Evolutionary conservation across 768 basidiomycete genomes (phyloP).

Genomic region (Suillus hirtellus): DNA sequence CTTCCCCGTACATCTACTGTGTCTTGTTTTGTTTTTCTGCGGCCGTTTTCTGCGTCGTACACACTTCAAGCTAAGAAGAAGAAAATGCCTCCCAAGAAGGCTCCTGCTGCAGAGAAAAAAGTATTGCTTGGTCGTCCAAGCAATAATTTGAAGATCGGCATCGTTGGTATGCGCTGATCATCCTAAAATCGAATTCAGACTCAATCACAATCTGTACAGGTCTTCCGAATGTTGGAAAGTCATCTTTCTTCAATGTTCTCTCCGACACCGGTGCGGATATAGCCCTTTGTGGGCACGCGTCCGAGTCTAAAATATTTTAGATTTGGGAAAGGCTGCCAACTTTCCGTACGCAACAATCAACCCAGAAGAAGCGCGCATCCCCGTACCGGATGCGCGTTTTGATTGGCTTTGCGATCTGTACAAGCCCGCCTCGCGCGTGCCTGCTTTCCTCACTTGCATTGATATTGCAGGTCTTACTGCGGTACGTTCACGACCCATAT

Average conservation of each 20-base stretch:
- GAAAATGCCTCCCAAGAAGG: conserved; percentile 93
- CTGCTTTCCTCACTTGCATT: conserved; percentile 95
- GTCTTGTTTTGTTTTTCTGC: conserved; percentile 18
- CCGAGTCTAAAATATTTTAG: conserved; percentile 36
- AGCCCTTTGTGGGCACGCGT: conserved; percentile 6
- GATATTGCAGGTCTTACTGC: conserved; percentile 98
- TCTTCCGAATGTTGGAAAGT: conserved; percentile 96
- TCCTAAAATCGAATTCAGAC: background rate
- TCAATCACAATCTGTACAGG: conserved; percentile 43
- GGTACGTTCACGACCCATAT: conserved; percentile 43
- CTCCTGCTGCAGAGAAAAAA: conserved; percentile 76
- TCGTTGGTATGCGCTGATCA: conserved; percentile 79
- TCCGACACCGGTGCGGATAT: conserved; percentile 76
- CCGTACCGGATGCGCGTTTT: conserved; percentile 91
- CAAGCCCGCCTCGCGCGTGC: conserved; percentile 85
- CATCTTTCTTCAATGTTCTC: conserved; percentile 97
- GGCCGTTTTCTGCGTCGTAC: conserved; percentile 40
- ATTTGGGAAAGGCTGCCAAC: conserved; percentile 94
- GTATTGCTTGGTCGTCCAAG: conserved; percentile 84
- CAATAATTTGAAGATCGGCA: conserved; percentile 98
- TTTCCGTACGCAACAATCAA: conserved; percentile 96
- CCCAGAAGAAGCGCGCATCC: conserved; percentile 94
- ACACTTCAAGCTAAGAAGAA: conserved; percentile 52
- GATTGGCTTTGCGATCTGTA: conserved; percentile 92
- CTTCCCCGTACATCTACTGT: conserved; percentile 17